Conservation (phyloP, 2,329 filamentous ascomycete genomes). For the Aureobasidium sp. region DNA sequence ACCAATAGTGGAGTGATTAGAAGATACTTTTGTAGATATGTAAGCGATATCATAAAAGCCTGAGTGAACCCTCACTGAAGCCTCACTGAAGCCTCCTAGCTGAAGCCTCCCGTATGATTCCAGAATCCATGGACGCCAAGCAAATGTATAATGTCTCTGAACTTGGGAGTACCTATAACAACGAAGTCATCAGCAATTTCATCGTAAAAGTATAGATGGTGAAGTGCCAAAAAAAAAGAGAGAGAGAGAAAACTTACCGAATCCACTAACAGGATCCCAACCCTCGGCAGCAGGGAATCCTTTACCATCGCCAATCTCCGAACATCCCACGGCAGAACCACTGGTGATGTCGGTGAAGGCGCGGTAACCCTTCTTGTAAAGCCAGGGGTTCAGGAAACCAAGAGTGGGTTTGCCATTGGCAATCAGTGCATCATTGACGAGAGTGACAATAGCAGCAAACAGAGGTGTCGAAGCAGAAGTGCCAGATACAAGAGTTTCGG, state of each 20-base stretch:
- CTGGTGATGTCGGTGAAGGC: constrained; percentile 41
- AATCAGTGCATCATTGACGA: constrained; percentile 54
- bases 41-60: too few species aligned
- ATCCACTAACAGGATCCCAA: constrained; percentile 28
- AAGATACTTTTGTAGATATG: too few species aligned
- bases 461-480: constrained; percentile 50
- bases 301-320: constrained; percentile 2
- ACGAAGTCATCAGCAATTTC: background rate
- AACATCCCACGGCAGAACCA: constrained; percentile 29
- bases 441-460: constrained; percentile 48
- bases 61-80: too few species aligned
- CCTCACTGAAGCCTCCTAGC: background rate
- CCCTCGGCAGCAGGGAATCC: constrained; percentile 26
- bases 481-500: constrained; percentile 35
- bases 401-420: constrained; percentile 39
- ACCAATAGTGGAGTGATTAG: too few species aligned
- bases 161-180: constrained; percentile 22
- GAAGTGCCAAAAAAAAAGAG: too few species aligned
- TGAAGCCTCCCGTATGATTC: background rate
- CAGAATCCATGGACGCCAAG: background rate
- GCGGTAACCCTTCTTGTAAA: constrained; percentile 41
- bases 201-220: too few species aligned
- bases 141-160: constrained; percentile 4
- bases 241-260: background rate
- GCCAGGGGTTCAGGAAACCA: constrained; percentile 47